Percentiles rank a stretch among this genome's conserved stretches.
These are phyloP conservation scores for Nicotiana rustica DNA, from an alignment of 305 asterid species.

Conservation along the genomic window DNA sequence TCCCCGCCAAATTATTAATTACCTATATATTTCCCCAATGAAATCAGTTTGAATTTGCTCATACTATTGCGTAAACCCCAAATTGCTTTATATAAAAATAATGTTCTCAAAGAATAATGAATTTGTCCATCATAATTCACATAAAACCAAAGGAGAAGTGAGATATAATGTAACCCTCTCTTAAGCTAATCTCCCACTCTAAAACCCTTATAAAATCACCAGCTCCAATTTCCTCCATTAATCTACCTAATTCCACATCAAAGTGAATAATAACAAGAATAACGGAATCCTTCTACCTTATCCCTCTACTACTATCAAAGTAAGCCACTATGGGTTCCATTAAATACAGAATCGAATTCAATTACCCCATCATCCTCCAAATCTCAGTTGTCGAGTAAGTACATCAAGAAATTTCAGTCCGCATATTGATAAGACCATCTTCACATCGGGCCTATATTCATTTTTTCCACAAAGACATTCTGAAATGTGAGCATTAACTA, in stretches of 20 bases:
- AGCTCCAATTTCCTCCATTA: not conserved
- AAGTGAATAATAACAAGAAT: not conserved
- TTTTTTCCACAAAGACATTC: not conserved
- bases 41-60: no score
- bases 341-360: not conserved
- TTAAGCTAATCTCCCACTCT: not conserved
- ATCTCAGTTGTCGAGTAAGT: not conserved
- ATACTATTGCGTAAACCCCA: no score
- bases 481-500: not conserved
- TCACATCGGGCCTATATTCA: not conserved
- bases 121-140: no score
- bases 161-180: no score
- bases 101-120: no score
- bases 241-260: constrained; percentile 25
- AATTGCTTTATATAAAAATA: no score
- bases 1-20: no score
- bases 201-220: not conserved
- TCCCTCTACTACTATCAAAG: not conserved
- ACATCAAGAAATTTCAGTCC: not conserved
- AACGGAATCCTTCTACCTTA: not conserved
- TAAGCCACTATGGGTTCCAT: not conserved
- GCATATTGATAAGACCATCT: not conserved
- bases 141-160: no score
- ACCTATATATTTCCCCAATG: no score
- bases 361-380: not conserved